Percentiles rank a stretch among this genome's conserved stretches.
Evolutionary conservation across 306 rosid genomes (phyloP).

Genomic region (Nissolia schottii): DNA sequence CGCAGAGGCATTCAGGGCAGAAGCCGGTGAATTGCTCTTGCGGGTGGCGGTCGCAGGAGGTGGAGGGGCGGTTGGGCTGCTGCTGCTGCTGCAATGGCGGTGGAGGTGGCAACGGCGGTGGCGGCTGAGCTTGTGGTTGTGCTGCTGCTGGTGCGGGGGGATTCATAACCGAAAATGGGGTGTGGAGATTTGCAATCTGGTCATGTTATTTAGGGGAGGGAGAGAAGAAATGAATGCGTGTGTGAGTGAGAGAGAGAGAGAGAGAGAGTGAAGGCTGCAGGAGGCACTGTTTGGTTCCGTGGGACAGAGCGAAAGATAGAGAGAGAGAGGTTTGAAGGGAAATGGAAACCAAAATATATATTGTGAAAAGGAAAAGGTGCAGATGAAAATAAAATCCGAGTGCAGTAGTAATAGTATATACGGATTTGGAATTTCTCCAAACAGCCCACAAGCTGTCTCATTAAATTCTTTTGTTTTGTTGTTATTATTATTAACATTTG

Average conservation of each 20-base stretch:
- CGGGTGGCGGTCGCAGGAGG: conserved; percentile 80
- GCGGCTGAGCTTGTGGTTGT: neutral
- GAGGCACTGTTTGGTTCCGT: too few species aligned
- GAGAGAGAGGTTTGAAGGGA: conserved; percentile 1
- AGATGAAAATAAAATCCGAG: neutral
- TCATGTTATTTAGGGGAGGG: conserved; percentile 46
- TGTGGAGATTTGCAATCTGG: conserved; percentile 29
- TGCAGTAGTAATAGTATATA: neutral
- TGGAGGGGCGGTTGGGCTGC: conserved; percentile 59
- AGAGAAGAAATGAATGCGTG: neutral
- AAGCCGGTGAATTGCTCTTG: conserved; percentile 84
- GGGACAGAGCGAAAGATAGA: conserved; percentile 1
- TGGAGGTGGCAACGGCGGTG: conserved; percentile 21
- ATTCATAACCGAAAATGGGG: conserved; percentile 62
- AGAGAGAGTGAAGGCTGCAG: neutral
- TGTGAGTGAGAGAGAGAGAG: neutral
- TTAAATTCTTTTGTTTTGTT: neutral
- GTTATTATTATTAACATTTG: neutral
- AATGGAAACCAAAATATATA: neutral
- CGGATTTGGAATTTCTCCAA: neutral
- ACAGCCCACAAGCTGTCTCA: neutral
- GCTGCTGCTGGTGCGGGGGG: conserved; percentile 51
- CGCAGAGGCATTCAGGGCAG: conserved; percentile 98
- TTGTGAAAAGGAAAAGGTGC: neutral
- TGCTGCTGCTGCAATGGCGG: neutral